Evolutionary conservation across 257 asterid species (phyloP), one percentile per base, ranked within the genome.

Genomic region (Eucommia ulmoides): DNA sequence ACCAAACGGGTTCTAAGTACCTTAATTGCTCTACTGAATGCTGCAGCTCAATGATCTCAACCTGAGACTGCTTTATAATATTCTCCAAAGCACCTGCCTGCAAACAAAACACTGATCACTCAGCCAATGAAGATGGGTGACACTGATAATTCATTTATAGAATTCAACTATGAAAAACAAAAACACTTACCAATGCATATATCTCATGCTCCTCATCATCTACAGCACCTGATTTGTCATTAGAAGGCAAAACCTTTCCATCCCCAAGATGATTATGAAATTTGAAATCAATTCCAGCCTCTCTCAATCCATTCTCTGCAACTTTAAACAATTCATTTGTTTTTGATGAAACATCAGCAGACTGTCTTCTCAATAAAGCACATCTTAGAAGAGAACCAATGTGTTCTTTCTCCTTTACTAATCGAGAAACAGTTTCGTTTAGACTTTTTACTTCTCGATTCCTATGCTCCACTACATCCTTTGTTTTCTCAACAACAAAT

Each of bases 81-180:
- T 81, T 79, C 72, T 91, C 98, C 68, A 91, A 61, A 2, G 96
- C 93, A 74, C 79, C 82, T 23, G 98, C 98, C 98, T 91, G 67
- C 51, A 54, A 20, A 19, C 60, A 49, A 16, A 54, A 50, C 47
- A 66, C 25, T 49, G 23, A 65, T 63, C 41, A 68, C 33, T 53
- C 52, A 58, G 59, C 24, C 11, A 38, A 41, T 48, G 33, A 19
- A 9, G 65, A 58, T 52, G n/a, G 12, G 38, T 29, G 38, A 29
- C 38, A 29, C n/a, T n/a, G n/a, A n/a, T n/a, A n/a, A n/a, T n/a
- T n/a, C n/a, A n/a, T n/a, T n/a, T n/a, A n/a, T n/a, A n/a, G n/a
- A n/a, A n/a, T n/a, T n/a, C n/a, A n/a, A n/a, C n/a, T n/a, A n/a
- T n/a, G n/a, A 45, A 52, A 56, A 56, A 18, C 29, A 57, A 35